phyloP scores from a whole-genome alignment of 495 filamentous ascomycete species.

The Coniosporium apollinis region DNA sequence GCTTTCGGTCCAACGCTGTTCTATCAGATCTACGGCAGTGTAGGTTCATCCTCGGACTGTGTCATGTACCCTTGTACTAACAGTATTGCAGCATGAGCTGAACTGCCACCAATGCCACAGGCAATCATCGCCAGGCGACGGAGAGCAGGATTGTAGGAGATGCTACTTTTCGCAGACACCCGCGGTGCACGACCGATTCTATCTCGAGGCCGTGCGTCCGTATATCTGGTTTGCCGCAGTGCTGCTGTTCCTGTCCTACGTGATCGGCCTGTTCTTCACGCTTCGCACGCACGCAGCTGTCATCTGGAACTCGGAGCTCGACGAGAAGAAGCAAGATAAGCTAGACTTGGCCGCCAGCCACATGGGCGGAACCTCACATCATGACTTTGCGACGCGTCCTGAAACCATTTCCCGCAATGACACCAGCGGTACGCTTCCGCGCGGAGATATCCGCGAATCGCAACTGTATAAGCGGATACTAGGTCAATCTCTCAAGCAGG shows the following conservation, averaged over 20 bases:
- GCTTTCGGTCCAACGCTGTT: constrained; percentile 98
- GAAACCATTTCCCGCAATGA: constrained; percentile 2
- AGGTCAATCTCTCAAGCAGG: constrained; percentile 69
- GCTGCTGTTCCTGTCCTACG: constrained; percentile 79
- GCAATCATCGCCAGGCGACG: constrained; percentile 23
- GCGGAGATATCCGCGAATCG: constrained; percentile 49
- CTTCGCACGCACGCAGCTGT: constrained; percentile 89
- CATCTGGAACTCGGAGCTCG: constrained; percentile 80
- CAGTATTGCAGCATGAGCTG: constrained; percentile 57
- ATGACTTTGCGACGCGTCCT: constrained; percentile 7
- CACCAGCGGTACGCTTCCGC: constrained; percentile 7
- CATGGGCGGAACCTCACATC: constrained; percentile 1
- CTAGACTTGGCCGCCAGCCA: constrained; percentile 11
- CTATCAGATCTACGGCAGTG: constrained; percentile 95
- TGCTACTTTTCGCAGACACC: constrained; percentile 88
- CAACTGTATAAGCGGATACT: constrained; percentile 86
- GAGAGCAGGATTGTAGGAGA: constrained; percentile 67
- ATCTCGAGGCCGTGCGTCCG: constrained; percentile 71
- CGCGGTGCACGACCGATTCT: constrained; percentile 76
- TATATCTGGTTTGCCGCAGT: constrained; percentile 79
- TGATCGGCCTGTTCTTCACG: constrained; percentile 92
- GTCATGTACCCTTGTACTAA: constrained; percentile 16
- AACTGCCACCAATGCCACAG: constrained; percentile 65
- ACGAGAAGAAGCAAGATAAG: constrained; percentile 53
- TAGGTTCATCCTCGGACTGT: constrained; percentile 28